Evolutionary conservation across 441 rosid species (phyloP), one percentile per base, ranked within the genome.

Genomic region (Mallotus repandus): DNA sequence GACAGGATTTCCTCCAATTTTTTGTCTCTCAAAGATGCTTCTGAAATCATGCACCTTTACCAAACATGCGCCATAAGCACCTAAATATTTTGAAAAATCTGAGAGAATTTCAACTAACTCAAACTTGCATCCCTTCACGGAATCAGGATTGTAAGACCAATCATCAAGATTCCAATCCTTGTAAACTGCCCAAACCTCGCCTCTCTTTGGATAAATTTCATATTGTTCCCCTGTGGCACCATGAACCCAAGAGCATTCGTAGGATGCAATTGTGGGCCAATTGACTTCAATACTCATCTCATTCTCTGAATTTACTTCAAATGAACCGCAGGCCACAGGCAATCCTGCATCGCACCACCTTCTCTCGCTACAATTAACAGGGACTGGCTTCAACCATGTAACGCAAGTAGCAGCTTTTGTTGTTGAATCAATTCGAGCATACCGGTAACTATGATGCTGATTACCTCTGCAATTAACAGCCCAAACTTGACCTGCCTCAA

Each of bases 181-280:
- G 72, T 73, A 80, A 21, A 80, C 53, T 53, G 83, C 80, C 83
- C 83, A 80, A 53, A 80, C 58, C 46, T 80, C 83, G 29, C 77
- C 83, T 46, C 35, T 80, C 59, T 49, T 73, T 8, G 80, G 80
- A 64, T 80, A 80, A 41, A 80, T 73, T 50, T 80, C 75, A 57
- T 69, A 69, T 59, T 59, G 72, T 29, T 73, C 73, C 19, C 54
- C 49, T 4, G 66, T 69, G 25, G 48, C 50, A 60, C 83, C 80
- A 73, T 14, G 55, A 62, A 32, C 29, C 69, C 75, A 73, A 19
- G 69, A 66, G 69, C 80, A 76, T 65, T 69, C 59, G 77, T 69
- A 76, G 68, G 63, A 55, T 18, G 68, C 72, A 60, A 76, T 67
- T 35, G 46, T 18, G 22, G 69, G 45, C 77, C 74, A 70, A 21